Percentiles rank a stretch among this genome's conserved stretches.
These are phyloP conservation scores for Xerocomus brunneocitrinus DNA, from an alignment of 768 basidiomycete species.

Conservation along the genomic window DNA sequence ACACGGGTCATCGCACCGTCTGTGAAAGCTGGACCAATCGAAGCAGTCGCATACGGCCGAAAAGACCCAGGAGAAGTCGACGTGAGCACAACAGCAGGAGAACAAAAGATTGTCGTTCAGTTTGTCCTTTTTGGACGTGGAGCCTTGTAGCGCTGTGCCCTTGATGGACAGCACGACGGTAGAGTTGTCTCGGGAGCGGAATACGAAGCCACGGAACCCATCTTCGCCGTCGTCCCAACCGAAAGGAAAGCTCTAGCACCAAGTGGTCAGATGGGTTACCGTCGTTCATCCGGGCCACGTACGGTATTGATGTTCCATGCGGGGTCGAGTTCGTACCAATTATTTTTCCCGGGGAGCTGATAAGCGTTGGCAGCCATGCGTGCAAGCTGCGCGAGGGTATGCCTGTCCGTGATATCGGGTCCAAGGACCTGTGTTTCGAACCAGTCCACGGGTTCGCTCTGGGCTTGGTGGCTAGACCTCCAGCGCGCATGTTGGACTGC, in stretches of 20 bases:
- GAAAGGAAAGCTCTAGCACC: constrained; percentile 66
- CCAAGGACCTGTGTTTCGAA: constrained; percentile 57
- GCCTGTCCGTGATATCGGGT: constrained; percentile 75
- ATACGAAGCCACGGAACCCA: constrained; percentile 90
- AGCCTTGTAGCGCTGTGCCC: constrained; percentile 78
- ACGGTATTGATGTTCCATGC: constrained; percentile 60
- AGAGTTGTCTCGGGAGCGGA: constrained; percentile 70
- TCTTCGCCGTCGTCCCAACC: constrained; percentile 66
- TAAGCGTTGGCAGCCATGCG: constrained; percentile 91
- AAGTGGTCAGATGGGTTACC: constrained; percentile 3
- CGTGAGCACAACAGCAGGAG: constrained; percentile 91
- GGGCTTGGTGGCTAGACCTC: constrained; percentile 43
- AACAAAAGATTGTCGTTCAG: constrained; percentile 88
- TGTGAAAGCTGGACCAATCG: constrained; percentile 41
- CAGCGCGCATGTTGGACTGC: constrained; percentile 49
- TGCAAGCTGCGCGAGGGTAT: constrained; percentile 78
- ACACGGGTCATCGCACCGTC: constrained; percentile 77
- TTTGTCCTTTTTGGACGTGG: constrained; percentile 88
- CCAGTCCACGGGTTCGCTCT: constrained; percentile 63
- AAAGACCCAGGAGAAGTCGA: constrained; percentile 84
- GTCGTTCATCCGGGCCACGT: constrained; percentile 17
- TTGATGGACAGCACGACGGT: constrained; percentile 89
- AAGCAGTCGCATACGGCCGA: constrained; percentile 88
- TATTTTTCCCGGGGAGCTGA: constrained; percentile 58
- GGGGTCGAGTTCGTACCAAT: constrained; percentile 79